Evolutionary conservation across 1,284 basidiomycete species (phyloP).

Genomic region (Filobasidium uniguttulatum): DNA sequence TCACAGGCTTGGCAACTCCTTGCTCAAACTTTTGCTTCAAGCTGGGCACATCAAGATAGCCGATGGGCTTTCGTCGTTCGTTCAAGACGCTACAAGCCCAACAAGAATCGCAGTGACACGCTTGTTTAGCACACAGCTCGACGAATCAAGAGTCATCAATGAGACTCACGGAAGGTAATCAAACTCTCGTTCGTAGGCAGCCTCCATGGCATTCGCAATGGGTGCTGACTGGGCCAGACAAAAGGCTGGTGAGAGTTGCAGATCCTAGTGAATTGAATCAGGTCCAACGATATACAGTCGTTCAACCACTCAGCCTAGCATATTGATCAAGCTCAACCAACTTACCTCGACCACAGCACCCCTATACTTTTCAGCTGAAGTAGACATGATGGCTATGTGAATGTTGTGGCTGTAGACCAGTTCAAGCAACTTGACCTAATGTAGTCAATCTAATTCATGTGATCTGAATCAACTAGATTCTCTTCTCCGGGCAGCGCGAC

Average conservation of each 20-base stretch:
- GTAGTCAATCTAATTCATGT: no score
- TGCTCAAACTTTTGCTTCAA: constrained; percentile 66
- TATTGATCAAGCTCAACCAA: neutral
- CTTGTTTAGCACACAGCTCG: neutral
- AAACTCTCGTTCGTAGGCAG: constrained; percentile 79
- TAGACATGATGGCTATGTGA: neutral
- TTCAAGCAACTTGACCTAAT: no score
- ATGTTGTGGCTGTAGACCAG: no score
- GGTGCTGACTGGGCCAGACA: constrained; percentile 57
- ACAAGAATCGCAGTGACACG: neutral
- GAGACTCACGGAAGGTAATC: constrained; percentile 67
- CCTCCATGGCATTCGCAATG: constrained; percentile 59
- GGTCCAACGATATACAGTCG: constrained; percentile 6
- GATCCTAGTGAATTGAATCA: constrained; percentile 47
- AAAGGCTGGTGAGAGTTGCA: constrained; percentile 78
- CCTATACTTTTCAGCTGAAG: constrained; percentile 9
- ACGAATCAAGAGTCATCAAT: neutral
- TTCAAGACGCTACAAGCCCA: constrained; percentile 51
- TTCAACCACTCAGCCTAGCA: constrained; percentile 6
- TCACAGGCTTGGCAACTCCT: constrained; percentile 47
- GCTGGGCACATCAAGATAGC: constrained; percentile 61
- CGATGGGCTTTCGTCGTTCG: constrained; percentile 54
- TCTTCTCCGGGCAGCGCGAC: no score
- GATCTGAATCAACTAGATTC: no score
- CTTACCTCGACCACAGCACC: constrained; percentile 40